phyloP scores from a whole-genome alignment of 208 protist species.

The Trypanosoma conorhini region DNA sequence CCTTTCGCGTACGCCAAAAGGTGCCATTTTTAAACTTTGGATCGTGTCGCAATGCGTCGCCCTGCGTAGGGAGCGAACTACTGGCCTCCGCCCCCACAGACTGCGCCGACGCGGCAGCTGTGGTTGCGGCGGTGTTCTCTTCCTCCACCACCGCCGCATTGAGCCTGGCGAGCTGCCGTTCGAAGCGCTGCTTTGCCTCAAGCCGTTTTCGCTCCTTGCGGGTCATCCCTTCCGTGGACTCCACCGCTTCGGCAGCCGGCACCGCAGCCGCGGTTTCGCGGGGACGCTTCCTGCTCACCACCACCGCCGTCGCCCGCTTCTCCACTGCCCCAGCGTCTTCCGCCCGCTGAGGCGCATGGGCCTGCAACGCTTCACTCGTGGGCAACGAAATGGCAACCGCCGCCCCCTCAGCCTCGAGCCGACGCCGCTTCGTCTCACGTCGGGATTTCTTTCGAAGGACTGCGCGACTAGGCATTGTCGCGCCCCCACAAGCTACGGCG shows the following conservation, averaged over 20 bases:
- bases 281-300: not conserved
- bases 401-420: conserved; percentile 19
- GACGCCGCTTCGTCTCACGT: conserved; percentile 65
- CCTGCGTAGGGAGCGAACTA: not conserved
- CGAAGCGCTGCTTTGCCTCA: conserved; percentile 53
- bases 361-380: not conserved
- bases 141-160: conserved; percentile 14
- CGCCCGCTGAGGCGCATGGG: not conserved
- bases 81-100: not conserved
- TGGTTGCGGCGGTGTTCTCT: conserved; percentile 3
- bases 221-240: conserved; percentile 38
- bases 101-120: not conserved
- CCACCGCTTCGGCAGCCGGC: conserved; percentile 2
- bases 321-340: not conserved
- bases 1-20: conserved; percentile 84
- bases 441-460: conserved; percentile 83
- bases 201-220: conserved; percentile 62
- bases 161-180: conserved; percentile 57
- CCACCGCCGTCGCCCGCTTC: not conserved
- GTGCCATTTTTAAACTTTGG: conserved; percentile 84
- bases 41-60: conserved; percentile 56
- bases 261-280: conserved; percentile 6
- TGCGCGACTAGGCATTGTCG: conserved; percentile 75
- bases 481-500: conserved; percentile 1
- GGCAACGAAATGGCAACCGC: conserved; percentile 1